Conservation (phyloP, 345 rosid genomes). For the Conringia planisiliqua region DNA sequence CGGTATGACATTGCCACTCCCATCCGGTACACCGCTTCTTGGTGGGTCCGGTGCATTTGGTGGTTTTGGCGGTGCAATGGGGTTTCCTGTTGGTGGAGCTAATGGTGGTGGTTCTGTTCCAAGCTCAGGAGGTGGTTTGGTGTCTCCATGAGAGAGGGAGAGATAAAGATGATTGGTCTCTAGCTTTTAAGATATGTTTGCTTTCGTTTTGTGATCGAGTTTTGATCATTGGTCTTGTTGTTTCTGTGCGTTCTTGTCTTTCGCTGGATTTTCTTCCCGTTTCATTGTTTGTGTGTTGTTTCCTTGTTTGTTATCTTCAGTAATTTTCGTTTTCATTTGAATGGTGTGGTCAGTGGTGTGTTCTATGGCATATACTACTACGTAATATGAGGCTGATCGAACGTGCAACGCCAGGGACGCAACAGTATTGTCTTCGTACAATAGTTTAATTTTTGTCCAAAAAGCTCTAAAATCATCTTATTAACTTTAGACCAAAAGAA, state of each 20-base stretch:
- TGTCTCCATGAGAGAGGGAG: constrained; percentile 19
- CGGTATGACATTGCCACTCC: constrained; percentile 26
- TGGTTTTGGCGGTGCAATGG: constrained; percentile 34
- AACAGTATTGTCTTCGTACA: no score
- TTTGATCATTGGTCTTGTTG: not conserved
- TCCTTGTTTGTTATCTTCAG: not conserved
- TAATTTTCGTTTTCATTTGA: not conserved
- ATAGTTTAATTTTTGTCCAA: not conserved
- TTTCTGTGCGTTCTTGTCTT: not conserved
- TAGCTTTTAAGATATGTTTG: not conserved
- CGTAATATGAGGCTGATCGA: not conserved
- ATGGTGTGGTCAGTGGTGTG: not conserved
- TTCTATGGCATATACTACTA: not conserved
- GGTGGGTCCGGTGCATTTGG: constrained; percentile 29
- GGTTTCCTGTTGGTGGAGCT: constrained; percentile 9
- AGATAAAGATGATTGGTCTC: not conserved
- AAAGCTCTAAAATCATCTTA: not conserved
- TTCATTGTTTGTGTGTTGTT: not conserved
- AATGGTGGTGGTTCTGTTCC: constrained; percentile 30
- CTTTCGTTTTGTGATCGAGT: not conserved
- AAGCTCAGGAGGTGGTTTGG: constrained; percentile 10
- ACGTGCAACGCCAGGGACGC: no score
- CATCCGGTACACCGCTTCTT: constrained; percentile 23
- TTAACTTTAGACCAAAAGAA: no score
- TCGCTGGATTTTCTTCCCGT: not conserved